These are phyloP conservation scores for Ambrosiella beaveri DNA, from an alignment of 2,329 filamentous ascomycete species.

Conservation along the genomic window DNA sequence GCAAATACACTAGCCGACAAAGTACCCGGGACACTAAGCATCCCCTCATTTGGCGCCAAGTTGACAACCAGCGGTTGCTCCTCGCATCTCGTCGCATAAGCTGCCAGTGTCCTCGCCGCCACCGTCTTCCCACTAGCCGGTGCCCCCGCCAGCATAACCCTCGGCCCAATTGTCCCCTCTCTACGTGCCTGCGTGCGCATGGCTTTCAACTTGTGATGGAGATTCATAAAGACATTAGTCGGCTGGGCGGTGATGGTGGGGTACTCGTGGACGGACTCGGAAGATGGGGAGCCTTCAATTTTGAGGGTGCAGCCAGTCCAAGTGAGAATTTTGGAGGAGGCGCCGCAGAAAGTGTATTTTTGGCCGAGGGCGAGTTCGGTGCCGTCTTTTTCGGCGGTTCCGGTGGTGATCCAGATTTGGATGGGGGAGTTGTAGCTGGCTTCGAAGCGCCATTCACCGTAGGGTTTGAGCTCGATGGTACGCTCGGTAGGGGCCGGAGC, in stretches of 20 bases:
- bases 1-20: constrained; percentile 76
- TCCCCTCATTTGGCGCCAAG: constrained; percentile 62
- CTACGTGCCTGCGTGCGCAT: constrained; percentile 45
- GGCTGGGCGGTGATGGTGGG: constrained; percentile 60
- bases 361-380: constrained; percentile 74
- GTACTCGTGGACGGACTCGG: constrained; percentile 42
- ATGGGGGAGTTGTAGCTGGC: constrained; percentile 33
- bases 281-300: constrained; percentile 43
- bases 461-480: constrained; percentile 37
- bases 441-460: constrained; percentile 66
- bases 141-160: constrained; percentile 71
- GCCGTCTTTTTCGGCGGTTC: constrained; percentile 85
- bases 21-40: constrained; percentile 63
- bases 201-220: constrained; percentile 71
- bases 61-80: constrained; percentile 70
- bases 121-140: constrained; percentile 71
- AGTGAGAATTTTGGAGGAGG: constrained; percentile 76
- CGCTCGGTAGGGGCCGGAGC: constrained; percentile 21
- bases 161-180: constrained; percentile 41
- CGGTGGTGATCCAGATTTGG: constrained; percentile 48
- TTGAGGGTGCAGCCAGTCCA: constrained; percentile 84
- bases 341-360: constrained; percentile 63
- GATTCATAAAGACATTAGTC: constrained; percentile 63
- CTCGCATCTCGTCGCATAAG: constrained; percentile 59
- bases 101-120: constrained; percentile 56